Base-by-base conservation (phyloP, 2,329 filamentous ascomycete species). In the Raffaelea albimanens region DNA sequence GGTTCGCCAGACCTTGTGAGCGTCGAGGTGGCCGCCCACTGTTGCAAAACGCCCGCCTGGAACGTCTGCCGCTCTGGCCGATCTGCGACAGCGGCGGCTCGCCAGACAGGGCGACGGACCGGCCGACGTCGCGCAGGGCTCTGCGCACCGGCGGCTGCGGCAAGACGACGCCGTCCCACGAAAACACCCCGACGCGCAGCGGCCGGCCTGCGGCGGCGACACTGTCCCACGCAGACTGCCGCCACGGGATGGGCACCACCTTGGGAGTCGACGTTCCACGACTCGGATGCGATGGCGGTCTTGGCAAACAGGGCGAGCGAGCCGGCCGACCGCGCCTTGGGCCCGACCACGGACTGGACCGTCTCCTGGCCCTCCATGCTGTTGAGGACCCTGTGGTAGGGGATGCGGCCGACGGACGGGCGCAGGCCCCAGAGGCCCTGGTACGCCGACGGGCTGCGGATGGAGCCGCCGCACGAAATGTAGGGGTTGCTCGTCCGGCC, bases 401-500 rank as follows among this genome's bases (percentile, higher is more conserved):
- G 34, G 5, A 38, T 5, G 14, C 34, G 34, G 18, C 34, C 14
- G 5, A 38, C 34, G 34, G 14, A n/a, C 13, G 34, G 34, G 34
- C 14, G 13, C 5, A 38, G 18, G 14, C 34, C 34, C 54, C 72
- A 79, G 49, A 78, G 71, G 2, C 76, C 76, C 1, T 74, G 76
- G 49, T 72, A 78, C 2, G 74, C 74, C 25, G 76, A 75, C 2
- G 66, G 67, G 9, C 67, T 66, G 5, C 76, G 69, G 1, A 80
- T 56, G 13, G 71, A 76, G 16, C 77, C 76, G 0, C 70, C 72
- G 4, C 63, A 63, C 22, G 76, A 70, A 56, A 83, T 83, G 4
- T 65, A 61, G 0, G 82, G 82, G 56, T 83, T 83, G 19, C 78
- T 59, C 0, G 78, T 81, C 7, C 78, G 68, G 7, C 80, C 82